Conservation (phyloP, 2,329 filamentous ascomycete species). For the Boeremia lycopersici region DNA sequence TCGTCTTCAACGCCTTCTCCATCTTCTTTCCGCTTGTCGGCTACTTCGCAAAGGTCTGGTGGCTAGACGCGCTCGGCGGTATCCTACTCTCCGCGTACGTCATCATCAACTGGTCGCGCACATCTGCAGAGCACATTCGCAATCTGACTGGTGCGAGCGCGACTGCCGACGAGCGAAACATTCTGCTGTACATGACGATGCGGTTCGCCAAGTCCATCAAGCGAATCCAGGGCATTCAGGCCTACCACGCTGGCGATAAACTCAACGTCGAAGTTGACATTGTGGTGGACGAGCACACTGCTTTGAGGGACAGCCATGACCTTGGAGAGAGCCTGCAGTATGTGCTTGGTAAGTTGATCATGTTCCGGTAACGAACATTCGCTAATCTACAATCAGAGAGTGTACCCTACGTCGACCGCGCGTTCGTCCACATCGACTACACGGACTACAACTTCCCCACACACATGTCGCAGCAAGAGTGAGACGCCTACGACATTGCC, state of each 20-base stretch:
- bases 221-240: conserved; percentile 82
- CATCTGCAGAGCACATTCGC: conserved; percentile 76
- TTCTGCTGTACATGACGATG: conserved; percentile 90
- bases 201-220: conserved; percentile 87
- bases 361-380: neutral
- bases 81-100: conserved; percentile 78
- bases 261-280: conserved; percentile 84
- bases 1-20: conserved; percentile 89
- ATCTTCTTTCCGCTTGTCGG: conserved; percentile 86
- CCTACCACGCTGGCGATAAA: conserved; percentile 85
- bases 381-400: conserved; percentile 57
- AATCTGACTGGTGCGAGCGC: conserved; percentile 81
- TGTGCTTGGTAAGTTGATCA: conserved; percentile 63
- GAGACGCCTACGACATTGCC: neutral
- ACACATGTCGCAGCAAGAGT: conserved; percentile 57
- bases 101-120: conserved; percentile 78
- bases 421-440: conserved; percentile 61
- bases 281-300: conserved; percentile 77
- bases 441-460: conserved; percentile 57
- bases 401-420: conserved; percentile 72
- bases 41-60: conserved; percentile 79
- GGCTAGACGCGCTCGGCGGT: conserved; percentile 80
- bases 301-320: conserved; percentile 80
- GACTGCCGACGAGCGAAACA: conserved; percentile 79
- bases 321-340: conserved; percentile 79